Base-by-base conservation (phyloP, 805 yeast species). In the Tetrapisispora arboricola region DNA sequence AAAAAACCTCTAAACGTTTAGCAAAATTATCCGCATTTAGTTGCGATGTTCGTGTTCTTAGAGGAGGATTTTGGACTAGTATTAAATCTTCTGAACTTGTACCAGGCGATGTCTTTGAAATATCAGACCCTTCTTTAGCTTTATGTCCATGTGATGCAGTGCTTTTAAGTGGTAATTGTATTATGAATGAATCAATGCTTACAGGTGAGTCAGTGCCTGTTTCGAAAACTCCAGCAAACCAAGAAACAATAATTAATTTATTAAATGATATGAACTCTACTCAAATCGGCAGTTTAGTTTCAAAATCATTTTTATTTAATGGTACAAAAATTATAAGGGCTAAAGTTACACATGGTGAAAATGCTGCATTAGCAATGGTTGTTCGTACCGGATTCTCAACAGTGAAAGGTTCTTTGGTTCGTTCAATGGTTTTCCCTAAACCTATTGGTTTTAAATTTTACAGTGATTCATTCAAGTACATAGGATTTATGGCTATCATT, bases 151-250 rank as follows among this genome's bases (percentile, higher is more conserved):
- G 96, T 57, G 99, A 92, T 61, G 82, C 95, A 0, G 61, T 92
- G 11, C 67, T 92, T 38, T 64, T 90, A 16, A 76, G 87, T 26
- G 98, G 99, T 39, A 97, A 88, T 57, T 84, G 95, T 57, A 87
- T 92, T 41, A 83, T 92, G n/a, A 92, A 92, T 60, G 99, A 92
- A 58, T 84, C 96, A 6, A 92, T 92, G 95, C 70, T 92, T 17
- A 92, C 99, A 0, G 99, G 99, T 30, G 99, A 92, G 60, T 86
- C 96, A 39, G 96, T 92, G 1, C 98, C 99, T 0, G 95, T 92
- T 2, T 76, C 96, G 0, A 92, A 92, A 58, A 46, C 68, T 10
- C 72, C 84, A 2, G 85, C 92, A 1, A 64, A 71, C 1, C 70
- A 72, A 13, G 87, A 79, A 8, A 69, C 79, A 0, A 72, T 86